Evolutionary conservation across 139 green algal genomes (phyloP).

Genomic region (Dunaliella primolecta): DNA sequence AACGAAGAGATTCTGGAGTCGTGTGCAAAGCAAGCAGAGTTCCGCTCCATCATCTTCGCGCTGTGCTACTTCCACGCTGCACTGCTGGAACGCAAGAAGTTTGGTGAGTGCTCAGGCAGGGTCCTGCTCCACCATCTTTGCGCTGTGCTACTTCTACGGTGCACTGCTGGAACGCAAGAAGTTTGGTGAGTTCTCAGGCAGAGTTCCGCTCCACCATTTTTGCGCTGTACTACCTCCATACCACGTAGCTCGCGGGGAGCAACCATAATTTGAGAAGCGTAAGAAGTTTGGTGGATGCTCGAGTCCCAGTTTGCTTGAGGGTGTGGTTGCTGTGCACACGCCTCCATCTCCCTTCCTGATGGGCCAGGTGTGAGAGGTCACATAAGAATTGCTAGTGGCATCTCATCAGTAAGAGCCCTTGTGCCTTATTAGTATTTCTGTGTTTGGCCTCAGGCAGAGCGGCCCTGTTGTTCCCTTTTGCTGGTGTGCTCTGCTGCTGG

Average conservation of each 20-base stretch:
- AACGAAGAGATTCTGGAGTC: conserved; percentile 84
- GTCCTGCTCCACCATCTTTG: conserved; percentile 81
- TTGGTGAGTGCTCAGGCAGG: conserved; percentile 68
- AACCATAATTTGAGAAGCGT: too few relatives aligned
- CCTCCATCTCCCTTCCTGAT: too few relatives aligned
- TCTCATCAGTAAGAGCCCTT: too few relatives aligned
- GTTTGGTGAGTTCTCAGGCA: conserved; percentile 78
- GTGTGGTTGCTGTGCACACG: too few relatives aligned
- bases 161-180: conserved; percentile 89
- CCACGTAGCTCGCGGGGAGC: conserved; percentile 74
- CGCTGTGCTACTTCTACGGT: conserved; percentile 90
- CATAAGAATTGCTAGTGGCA: too few relatives aligned
- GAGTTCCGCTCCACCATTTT: conserved; percentile 85
- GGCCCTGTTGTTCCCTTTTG: too few relatives aligned
- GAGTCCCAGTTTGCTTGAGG: too few relatives aligned
- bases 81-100: conserved; percentile 92
- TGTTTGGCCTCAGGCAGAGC: too few relatives aligned
- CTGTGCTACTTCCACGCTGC: conserved; percentile 90
- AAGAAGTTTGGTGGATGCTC: conserved; percentile 92
- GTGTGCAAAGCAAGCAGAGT: conserved; percentile 82
- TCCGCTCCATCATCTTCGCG: conserved; percentile 82
- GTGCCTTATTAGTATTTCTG: too few relatives aligned
- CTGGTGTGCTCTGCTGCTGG: too few relatives aligned
- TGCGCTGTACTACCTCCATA: conserved; percentile 91
- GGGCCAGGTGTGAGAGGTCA: too few relatives aligned